Evolutionary conservation across 1,284 basidiomycete species (phyloP).

Genomic region (Moniliella sp.): DNA sequence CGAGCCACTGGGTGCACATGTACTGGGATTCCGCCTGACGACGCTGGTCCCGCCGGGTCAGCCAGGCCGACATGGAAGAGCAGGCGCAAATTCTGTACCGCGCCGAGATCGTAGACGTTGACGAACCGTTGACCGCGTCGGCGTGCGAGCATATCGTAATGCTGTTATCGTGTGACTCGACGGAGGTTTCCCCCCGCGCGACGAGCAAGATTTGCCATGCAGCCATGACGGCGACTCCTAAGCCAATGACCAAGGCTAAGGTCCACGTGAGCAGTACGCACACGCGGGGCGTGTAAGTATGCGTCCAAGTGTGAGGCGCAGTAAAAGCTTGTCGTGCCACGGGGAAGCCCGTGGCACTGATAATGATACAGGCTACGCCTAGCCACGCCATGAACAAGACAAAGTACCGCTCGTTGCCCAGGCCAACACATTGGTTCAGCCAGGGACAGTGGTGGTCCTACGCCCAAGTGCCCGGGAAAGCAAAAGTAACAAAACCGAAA

Average conservation of each 20-base stretch:
- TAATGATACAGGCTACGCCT: constrained; percentile 9
- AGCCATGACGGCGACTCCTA: constrained; percentile 61
- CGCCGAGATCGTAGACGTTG: constrained; percentile 74
- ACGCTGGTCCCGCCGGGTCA: constrained; percentile 23
- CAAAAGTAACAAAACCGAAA: constrained; percentile 3
- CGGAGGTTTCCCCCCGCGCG: constrained; percentile 63
- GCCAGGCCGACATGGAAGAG: constrained; percentile 77
- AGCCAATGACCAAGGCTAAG: constrained; percentile 48
- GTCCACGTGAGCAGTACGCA: constrained; percentile 45
- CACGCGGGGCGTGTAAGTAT: constrained; percentile 46
- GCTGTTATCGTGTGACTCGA: constrained; percentile 66
- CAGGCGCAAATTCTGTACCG: constrained; percentile 49
- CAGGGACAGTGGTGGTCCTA: constrained; percentile 41
- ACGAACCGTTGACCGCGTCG: constrained; percentile 47
- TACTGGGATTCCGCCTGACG: too few relatives aligned
- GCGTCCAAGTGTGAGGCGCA: constrained; percentile 42
- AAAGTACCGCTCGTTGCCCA: constrained; percentile 88
- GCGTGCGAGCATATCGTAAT: constrained; percentile 52
- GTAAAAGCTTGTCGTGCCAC: too few relatives aligned
- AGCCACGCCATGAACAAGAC: constrained; percentile 61
- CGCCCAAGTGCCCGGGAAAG: too few relatives aligned
- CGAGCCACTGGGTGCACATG: too few relatives aligned
- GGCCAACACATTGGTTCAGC: constrained; percentile 86
- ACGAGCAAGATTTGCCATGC: constrained; percentile 60
- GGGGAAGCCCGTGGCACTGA: neutral